Evolutionary conservation across 2,329 filamentous ascomycete species (phyloP), one percentile per base, ranked within the genome.

Genomic region (Aspergillus sp.): DNA sequence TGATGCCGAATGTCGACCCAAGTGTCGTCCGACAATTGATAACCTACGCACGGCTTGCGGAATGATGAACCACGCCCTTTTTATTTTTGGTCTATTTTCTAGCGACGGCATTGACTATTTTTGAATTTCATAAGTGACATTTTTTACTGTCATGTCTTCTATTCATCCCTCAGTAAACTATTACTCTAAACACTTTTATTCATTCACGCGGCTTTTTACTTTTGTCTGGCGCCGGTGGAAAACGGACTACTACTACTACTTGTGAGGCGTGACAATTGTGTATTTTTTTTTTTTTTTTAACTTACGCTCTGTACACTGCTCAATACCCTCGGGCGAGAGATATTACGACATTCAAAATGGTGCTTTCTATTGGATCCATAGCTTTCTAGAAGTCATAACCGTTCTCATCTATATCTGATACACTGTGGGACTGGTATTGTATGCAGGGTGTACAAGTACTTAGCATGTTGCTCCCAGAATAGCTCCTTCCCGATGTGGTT

Each of bases 21-120:
- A 71, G 71, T 54, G 80, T 92, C 65, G 75, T 93, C 59, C 85
- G 85, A 67, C 85, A 91, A 66, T 73, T 93, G 59, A 86, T 88
- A 68, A 82, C 84, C 49, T 89, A 86, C 75, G 84, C 84, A 45
- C 80, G 77, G 46, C 71, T 87, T 58, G 82, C 80, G 56, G 77
- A 75, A 64, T 79, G 68, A 73, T 57, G 47, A 56, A 14, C 40
- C 56, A 33, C 21, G 31, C 43, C 41, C 53, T 51, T 17, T 55
- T 50, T 46, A 15, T 54, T 50, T 51, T 65, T 50, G 61, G 52
- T 57, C 51, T 64, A 59, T 55, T 62, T 64, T 57, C 58, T 56
- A 63, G 62, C 57, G 61, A 59, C 45, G 59, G 60, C 58, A 57
- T 58, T 45, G 52, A 55, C 52, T 44, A 41, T 52, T 51, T 62